Evolutionary conservation across 495 filamentous ascomycete genomes (phyloP).

Genomic region (Chaetomium cochliodes): DNA sequence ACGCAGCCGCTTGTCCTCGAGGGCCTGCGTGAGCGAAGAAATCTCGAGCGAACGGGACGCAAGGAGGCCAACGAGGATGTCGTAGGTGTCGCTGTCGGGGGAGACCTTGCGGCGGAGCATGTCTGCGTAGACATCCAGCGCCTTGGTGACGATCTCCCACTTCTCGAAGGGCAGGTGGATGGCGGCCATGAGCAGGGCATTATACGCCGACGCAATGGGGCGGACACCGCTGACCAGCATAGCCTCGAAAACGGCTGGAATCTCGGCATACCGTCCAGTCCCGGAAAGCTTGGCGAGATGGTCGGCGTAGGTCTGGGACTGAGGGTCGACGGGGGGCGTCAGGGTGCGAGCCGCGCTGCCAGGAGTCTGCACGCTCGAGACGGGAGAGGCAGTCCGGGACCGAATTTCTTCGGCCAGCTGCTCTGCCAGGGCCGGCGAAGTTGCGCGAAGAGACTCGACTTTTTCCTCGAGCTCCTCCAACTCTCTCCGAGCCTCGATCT

Average conservation of each 20-base stretch:
- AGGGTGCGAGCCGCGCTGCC: slow-evolving; percentile 42
- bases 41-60: slow-evolving; percentile 75
- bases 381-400: slow-evolving; percentile 41
- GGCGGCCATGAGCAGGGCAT: slow-evolving; percentile 80
- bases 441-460: slow-evolving; percentile 38
- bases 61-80: slow-evolving; percentile 77
- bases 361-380: slow-evolving; percentile 43
- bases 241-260: slow-evolving; percentile 83
- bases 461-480: slow-evolving; percentile 49
- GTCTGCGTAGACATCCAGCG: slow-evolving; percentile 90
- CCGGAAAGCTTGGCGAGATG: slow-evolving; percentile 70
- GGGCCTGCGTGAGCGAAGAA: slow-evolving; percentile 60
- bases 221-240: slow-evolving; percentile 75
- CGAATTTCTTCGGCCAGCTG: slow-evolving; percentile 41
- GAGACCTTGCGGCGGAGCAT: slow-evolving; percentile 84
- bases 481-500: slow-evolving; percentile 47
- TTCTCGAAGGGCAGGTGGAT: slow-evolving; percentile 69
- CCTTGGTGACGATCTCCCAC: slow-evolving; percentile 80
- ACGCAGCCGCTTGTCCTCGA: slow-evolving; percentile 73
- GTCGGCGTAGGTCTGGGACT: slow-evolving; percentile 67
- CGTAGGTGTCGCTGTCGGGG: slow-evolving; percentile 81
- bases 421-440: slow-evolving; percentile 39
- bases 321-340: slow-evolving; percentile 51
- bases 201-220: slow-evolving; percentile 82
- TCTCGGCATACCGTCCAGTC: slow-evolving; percentile 70